Base-by-base conservation (phyloP, 2,329 filamentous ascomycete genomes). In the Cladosporium sp. region DNA sequence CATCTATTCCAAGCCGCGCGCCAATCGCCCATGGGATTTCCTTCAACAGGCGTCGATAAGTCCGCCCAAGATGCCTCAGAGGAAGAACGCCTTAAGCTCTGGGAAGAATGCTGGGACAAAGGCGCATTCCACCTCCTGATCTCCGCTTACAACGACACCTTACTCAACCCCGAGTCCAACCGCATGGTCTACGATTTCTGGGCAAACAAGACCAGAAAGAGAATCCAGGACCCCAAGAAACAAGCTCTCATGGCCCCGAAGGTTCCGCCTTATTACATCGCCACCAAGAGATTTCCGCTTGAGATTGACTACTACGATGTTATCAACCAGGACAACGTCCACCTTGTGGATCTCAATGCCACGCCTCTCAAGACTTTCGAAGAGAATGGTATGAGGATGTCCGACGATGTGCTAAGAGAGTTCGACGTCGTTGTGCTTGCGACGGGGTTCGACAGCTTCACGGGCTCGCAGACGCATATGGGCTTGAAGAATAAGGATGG, bases 21-120 rank as follows among this genome's bases (percentile, higher is more conserved):
- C 27, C 51, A 58, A 2, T 53, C 50, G 8, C 20, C 11, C 9
- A 29, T 19, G 4, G 59, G 58, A 13, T 81, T 79, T 55, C 76
- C 71, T 1, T 81, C 79, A 1, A 79, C 83, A 61, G 60, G 71
- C 9, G 82, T 78, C 51, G 75, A 78, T 55, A 78, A 71, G 58
- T 52, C 67, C 5, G 66, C 48, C 3, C 9, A 27, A 19, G 48
- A 50, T 2, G 40, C 25, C 18, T 38, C 40, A 1, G 62, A 66
- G 6, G 67, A 71, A 47, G 65, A 70, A 50, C 66, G 72, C 4
- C 67, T 74, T 48, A 62, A 59, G 1, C 68, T 72, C 43, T 72
- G 67, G 49, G 65, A 74, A 43, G 63, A 68, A 40, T 56, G 67
- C 2, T 74, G 68, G 59, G 50, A 53, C 3, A 58, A 60, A 40